Conservation (phyloP, 139 green algal genomes). For the Medakamo hakoo region DNA sequence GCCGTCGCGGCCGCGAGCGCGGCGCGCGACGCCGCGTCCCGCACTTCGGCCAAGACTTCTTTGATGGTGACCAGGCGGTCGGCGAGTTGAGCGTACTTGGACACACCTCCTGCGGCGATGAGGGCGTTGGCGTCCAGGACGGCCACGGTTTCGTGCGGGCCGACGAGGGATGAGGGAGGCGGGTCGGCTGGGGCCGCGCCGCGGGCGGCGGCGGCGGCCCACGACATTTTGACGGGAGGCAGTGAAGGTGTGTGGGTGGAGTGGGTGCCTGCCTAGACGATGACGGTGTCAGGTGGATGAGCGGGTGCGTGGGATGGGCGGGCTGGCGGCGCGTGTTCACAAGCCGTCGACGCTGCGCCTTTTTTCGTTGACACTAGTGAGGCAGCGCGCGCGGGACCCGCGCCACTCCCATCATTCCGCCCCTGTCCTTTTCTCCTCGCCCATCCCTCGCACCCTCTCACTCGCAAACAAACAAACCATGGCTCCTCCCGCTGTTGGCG, state of each 20-base stretch:
- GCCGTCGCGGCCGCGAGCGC: slow-evolving; percentile 35
- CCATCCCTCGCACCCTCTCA: neutral
- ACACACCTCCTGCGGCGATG: slow-evolving; percentile 46
- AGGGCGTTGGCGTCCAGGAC: slow-evolving; percentile 82
- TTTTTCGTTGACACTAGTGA: too few species aligned
- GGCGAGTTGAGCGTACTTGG: slow-evolving; percentile 19
- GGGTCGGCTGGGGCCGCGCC: too few species aligned
- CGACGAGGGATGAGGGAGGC: too few species aligned
- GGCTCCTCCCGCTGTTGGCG: too few species aligned
- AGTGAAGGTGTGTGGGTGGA: neutral
- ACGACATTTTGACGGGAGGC: neutral
- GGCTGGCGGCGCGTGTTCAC: too few species aligned
- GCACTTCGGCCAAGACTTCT: slow-evolving; percentile 62
- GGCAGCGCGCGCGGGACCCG: too few species aligned
- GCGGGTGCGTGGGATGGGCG: too few species aligned
- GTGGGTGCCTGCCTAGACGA: neutral
- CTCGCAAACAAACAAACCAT: neutral
- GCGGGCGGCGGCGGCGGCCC: too few species aligned
- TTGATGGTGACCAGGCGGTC: slow-evolving; percentile 49
- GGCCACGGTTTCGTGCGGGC: slow-evolving; percentile 10
- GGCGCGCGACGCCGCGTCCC: slow-evolving; percentile 49
- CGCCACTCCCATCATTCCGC: too few species aligned
- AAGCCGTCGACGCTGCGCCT: too few species aligned
- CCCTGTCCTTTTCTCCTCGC: too few species aligned
- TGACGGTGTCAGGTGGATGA: too few species aligned